Base-by-base conservation (phyloP, 2,329 filamentous ascomycete genomes). In the Aspergillus phoenicis region DNA sequence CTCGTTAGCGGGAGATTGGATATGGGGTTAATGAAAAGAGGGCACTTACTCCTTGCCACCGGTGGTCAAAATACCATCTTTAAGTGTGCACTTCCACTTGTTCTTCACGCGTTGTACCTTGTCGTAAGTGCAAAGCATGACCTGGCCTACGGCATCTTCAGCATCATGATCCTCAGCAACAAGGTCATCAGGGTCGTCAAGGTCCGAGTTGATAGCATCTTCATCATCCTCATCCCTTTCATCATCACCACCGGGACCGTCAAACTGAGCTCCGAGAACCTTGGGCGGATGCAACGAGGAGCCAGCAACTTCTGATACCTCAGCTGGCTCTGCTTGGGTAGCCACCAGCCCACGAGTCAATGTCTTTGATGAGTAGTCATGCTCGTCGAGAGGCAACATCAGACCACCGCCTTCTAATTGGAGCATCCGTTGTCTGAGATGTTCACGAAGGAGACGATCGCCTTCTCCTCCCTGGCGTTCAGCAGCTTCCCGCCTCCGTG, bases 101-200 rank as follows among this genome's bases (percentile, higher is more conserved):
- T 98, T 99, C 88, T 99, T 99, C 71, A 98, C 95, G 52, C 95
- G 86, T 80, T 98, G 94, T 8, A 99, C 95, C 82, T 99, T 99
- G 82, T 99, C 95, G 75, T 99, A 99, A 75, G 96, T 97, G 82
- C 95, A 99, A 43, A 99, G 88, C 91, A 99, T 98, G 74, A 96
- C 93, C 69, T 96, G 91, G 1, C 89, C 89, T 66, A 90, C 86
- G 38, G 88, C 86, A 47, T 96, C 93, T 62, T 96, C 92, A 13
- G 93, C 91, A 54, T 95, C 93, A 36, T 95, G 91, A 24, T 94
- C 91, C 24, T 95, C 92, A 30, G 91, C 89, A 17, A 87, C 79
- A 10, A 91, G 88, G 63, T 98, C 95, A 64, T 98, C 93, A 0
- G 93, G 88, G 73, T 99, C 95, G 73, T 99, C 95, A 3, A 99